Percentiles rank a stretch among this genome's conserved stretches.
phyloP scores from a whole-genome alignment of 2,329 filamentous ascomycete species.

The Pseudocercospora fuligena region DNA sequence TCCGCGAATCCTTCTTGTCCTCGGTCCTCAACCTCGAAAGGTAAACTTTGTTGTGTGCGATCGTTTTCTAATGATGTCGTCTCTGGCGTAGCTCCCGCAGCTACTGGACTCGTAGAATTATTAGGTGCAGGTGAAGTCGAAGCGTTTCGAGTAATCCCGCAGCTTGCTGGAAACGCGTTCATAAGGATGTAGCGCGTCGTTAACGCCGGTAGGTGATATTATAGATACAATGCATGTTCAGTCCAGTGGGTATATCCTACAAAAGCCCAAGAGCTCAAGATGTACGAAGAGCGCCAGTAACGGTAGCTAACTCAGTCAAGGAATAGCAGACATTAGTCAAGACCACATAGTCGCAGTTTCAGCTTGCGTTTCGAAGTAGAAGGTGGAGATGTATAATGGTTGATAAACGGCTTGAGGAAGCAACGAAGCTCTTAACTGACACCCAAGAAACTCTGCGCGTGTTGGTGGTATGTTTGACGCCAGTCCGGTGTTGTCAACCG shows the following conservation, averaged over 20 bases:
- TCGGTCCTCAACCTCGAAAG: background rate
- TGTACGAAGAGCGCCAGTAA: background rate
- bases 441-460: background rate
- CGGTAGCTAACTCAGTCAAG: background rate
- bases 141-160: slow-evolving; percentile 7
- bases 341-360: slow-evolving; percentile 2
- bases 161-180: slow-evolving; percentile 9
- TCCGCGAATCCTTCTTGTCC: background rate
- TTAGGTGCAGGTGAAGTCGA: background rate
- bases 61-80: background rate
- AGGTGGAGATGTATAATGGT: background rate
- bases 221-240: background rate
- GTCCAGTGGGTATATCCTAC: background rate
- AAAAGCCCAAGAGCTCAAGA: background rate
- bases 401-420: slow-evolving; percentile 3
- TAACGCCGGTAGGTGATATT: background rate
- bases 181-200: background rate
- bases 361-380: slow-evolving; percentile 1
- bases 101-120: background rate
- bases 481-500: slow-evolving; percentile 1
- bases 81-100: background rate
- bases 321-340: slow-evolving; percentile 6
- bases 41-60: background rate
- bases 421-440: background rate
- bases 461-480: slow-evolving; percentile 9